Conservation (phyloP, 306 rosid genomes). For the Astragalus membranaceus region DNA sequence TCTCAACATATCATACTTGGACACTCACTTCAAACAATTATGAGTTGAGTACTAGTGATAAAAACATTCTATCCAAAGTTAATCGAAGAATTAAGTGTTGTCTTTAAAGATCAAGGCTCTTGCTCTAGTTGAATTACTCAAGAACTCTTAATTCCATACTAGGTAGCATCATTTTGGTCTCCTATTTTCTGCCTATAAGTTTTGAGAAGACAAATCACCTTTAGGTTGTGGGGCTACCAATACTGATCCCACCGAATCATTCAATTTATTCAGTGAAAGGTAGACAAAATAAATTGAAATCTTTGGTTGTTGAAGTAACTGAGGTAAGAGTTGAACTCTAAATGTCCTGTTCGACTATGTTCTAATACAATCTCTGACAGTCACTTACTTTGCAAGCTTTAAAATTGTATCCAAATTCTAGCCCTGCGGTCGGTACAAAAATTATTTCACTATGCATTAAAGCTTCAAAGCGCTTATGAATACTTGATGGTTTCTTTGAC, state of each 20-base stretch:
- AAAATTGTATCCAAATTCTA: not conserved
- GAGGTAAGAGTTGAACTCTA: not conserved
- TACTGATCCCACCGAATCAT: not conserved
- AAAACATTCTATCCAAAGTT: not conserved
- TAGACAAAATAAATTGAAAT: not conserved
- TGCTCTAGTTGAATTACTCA: not conserved
- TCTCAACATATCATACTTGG: not conserved
- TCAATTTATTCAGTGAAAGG: not conserved
- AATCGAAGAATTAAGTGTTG: not conserved
- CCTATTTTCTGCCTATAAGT: not conserved
- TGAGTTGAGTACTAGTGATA: not conserved
- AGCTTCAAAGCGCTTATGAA: not conserved
- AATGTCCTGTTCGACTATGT: not conserved
- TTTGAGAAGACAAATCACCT: not conserved
- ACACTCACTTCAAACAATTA: not conserved
- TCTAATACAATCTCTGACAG: not conserved
- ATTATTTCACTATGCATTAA: not conserved
- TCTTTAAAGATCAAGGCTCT: not conserved
- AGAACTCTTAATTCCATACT: not conserved
- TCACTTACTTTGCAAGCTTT: not conserved
- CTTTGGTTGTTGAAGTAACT: not conserved
- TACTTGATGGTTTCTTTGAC: slow-evolving; percentile 5
- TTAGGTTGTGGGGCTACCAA: not conserved
- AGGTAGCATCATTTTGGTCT: not conserved
- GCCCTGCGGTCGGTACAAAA: not conserved